Evolutionary conservation across 2,329 filamentous ascomycete species (phyloP).

Genomic region (Leptodontidium sp.): DNA sequence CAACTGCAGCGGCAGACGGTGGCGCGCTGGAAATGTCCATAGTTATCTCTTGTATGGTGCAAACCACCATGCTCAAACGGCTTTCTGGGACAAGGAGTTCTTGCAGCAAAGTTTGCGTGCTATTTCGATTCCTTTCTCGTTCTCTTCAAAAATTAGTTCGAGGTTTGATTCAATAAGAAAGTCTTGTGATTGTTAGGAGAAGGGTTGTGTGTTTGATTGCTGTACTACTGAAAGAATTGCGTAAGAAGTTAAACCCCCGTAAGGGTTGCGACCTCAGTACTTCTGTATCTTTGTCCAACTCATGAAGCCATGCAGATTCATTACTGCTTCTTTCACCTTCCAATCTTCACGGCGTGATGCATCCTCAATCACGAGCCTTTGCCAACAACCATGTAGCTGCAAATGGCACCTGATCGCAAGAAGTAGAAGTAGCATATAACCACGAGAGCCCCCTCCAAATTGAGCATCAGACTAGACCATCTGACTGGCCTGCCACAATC

Average conservation of each 20-base stretch:
- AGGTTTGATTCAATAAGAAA: not conserved
- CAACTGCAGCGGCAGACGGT: too few species aligned
- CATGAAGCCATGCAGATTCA: not conserved
- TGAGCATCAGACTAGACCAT: not conserved
- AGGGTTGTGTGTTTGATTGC: too few species aligned
- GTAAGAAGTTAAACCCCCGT: not conserved
- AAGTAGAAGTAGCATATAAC: conserved; percentile 4
- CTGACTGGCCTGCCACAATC: not conserved
- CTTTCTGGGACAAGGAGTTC: too few species aligned
- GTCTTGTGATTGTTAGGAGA: not conserved
- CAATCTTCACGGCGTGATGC: not conserved
- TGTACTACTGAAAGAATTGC: not conserved
- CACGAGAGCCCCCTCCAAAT: not conserved
- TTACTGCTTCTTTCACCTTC: not conserved
- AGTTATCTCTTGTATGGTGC: too few species aligned
- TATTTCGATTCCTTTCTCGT: not conserved
- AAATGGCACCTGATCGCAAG: not conserved
- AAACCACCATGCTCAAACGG: too few species aligned
- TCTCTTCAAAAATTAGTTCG: too few species aligned
- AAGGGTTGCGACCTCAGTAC: too few species aligned
- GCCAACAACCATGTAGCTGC: not conserved
- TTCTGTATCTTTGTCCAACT: not conserved
- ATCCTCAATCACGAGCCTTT: not conserved
- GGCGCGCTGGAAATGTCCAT: too few species aligned
- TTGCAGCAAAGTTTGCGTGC: not conserved